Base-by-base conservation (phyloP, 768 basidiomycete species). In the Xerocomus potaroensis region DNA sequence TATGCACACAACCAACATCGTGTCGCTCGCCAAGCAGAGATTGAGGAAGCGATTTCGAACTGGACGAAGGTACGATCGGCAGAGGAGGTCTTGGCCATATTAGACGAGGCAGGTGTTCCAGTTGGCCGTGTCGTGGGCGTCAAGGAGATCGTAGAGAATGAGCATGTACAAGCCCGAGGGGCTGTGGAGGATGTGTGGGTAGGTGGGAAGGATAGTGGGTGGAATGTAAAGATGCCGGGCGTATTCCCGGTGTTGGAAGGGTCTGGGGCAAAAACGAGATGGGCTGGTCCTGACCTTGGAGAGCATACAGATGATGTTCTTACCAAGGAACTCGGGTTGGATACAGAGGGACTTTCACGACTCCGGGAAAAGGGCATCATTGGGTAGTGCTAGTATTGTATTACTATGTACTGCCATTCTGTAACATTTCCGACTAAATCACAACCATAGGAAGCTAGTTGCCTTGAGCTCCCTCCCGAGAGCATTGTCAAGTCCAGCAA, bases 221-320 rank as follows among this genome's bases (percentile, higher is more conserved):
- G 83, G 83, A 76, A 63, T 32, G 74, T 86, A 48, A 85, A 83
- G 63, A 83, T 87, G 81, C 72, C 75, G 32, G 74, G 74, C 22
- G 81, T 81, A 22, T 80, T 81, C 50, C 84, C 84, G 7, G 62
- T 80, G 42, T 60, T 87, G 43, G 76, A 83, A 48, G 81, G 80
- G 12, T 76, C 76, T 22, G 72, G 81, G 34, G 65, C 76, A 5
- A 69, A 70, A 53, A 81, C 83, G 2, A 74, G 70, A 50, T 86
- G 83, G 83, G 83, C 82, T 22, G 84, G 83, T 0, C 84, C 83
- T 2, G 72, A 83, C 49, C 66, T 86, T n/a, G 84, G 84, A 4
- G 62, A 68, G 43, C 80, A 81, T 58, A 81, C 80, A 0, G 70
- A 76, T 15, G 70, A 75, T 34, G 71, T 81, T 16, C 55, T 81